Conservation (phyloP, 2,329 filamentous ascomycete genomes). For the Colletotrichum filicis region DNA sequence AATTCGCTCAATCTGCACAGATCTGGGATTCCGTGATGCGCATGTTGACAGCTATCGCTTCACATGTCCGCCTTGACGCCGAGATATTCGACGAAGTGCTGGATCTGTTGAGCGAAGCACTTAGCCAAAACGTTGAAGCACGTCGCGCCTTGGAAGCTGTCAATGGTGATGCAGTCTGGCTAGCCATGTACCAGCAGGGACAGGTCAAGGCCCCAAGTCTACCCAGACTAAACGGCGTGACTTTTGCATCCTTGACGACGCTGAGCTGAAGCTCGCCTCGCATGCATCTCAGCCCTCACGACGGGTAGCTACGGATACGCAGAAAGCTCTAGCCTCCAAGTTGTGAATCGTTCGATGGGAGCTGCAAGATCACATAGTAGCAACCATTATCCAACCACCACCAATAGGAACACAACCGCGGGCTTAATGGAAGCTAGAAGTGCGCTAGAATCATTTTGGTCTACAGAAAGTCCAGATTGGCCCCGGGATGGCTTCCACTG, state of each 20-base stretch:
- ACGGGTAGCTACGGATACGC: background rate
- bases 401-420: background rate
- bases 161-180: constrained; percentile 83
- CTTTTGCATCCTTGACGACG: constrained; percentile 44
- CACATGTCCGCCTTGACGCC: constrained; percentile 72
- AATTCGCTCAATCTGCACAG: constrained; percentile 70
- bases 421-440: constrained; percentile 8
- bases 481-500: background rate
- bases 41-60: constrained; percentile 70
- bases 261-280: constrained; percentile 5
- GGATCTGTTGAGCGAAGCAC: constrained; percentile 66
- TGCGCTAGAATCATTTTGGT: constrained; percentile 17
- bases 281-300: background rate
- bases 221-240: constrained; percentile 55
- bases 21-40: constrained; percentile 72
- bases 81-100: constrained; percentile 78
- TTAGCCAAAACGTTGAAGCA: constrained; percentile 59
- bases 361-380: background rate
- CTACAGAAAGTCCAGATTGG: background rate
- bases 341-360: background rate
- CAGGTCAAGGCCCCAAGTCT: constrained; percentile 47
- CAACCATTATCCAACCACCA: background rate
- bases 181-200: constrained; percentile 65
- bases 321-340: background rate
- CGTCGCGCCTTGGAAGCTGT: constrained; percentile 68